A percentile compares a stretch with the other conserved stretches of the same genome.
Evolutionary conservation across 2,329 filamentous ascomycete species (phyloP).

Genomic region (Colletotrichum cordylinicola): DNA sequence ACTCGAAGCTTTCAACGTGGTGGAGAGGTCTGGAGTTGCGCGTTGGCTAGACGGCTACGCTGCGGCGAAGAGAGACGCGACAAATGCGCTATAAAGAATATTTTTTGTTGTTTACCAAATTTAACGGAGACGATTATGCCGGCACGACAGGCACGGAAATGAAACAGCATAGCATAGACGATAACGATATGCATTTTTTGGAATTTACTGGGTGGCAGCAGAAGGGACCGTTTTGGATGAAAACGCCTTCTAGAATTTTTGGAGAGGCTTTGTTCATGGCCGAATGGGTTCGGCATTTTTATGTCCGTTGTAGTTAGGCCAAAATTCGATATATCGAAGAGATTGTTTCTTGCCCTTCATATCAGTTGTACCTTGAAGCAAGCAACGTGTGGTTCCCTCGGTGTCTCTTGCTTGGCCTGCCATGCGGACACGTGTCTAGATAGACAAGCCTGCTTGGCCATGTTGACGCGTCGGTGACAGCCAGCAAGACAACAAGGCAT

Average conservation of each 20-base stretch:
- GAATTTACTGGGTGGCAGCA: background rate
- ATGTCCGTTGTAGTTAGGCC: slow-evolving; percentile 13
- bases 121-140: slow-evolving; percentile 21
- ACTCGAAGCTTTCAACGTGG: slow-evolving; percentile 13
- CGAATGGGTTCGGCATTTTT: background rate
- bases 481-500: background rate
- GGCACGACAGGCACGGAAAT: slow-evolving; percentile 23
- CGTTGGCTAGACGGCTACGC: slow-evolving; percentile 4
- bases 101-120: background rate
- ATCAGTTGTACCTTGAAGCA: background rate
- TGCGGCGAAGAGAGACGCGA: slow-evolving; percentile 18
- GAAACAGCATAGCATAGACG: slow-evolving; percentile 23
- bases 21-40: slow-evolving; percentile 18
- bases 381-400: background rate
- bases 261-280: slow-evolving; percentile 7
- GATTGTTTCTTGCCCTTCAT: slow-evolving; percentile 8
- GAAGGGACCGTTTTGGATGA: background rate
- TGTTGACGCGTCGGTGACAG: background rate
- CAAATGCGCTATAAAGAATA: slow-evolving; percentile 10
- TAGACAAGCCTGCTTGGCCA: background rate
- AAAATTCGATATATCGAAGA: slow-evolving; percentile 9
- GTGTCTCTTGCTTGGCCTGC: background rate
- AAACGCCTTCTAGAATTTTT: background rate
- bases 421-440: background rate
- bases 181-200: slow-evolving; percentile 18